Conservation (phyloP, 1,284 basidiomycete genomes). For the Moesziomyces sp. region DNA sequence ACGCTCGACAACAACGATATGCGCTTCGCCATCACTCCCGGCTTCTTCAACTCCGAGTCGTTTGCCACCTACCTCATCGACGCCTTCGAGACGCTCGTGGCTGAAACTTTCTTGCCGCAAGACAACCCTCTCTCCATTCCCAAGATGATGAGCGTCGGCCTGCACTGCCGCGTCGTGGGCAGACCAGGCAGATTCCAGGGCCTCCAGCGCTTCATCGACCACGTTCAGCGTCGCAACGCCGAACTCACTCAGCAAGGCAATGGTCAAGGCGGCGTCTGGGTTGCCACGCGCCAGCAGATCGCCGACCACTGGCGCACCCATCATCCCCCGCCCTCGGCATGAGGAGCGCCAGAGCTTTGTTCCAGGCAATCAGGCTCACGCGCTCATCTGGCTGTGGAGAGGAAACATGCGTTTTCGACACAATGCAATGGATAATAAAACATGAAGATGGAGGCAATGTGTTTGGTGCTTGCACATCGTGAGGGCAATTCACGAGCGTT, state of each 20-base stretch:
- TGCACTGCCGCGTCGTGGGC: slow-evolving; percentile 69
- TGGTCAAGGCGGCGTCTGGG: slow-evolving; percentile 67
- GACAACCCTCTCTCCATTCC: slow-evolving; percentile 52
- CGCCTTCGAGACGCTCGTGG: slow-evolving; percentile 68
- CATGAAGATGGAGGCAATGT: background rate
- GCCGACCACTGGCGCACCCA: slow-evolving; percentile 67
- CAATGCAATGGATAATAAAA: background rate
- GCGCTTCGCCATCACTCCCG: slow-evolving; percentile 67
- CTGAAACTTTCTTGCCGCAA: slow-evolving; percentile 59
- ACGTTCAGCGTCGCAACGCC: slow-evolving; percentile 58
- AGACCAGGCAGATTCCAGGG: slow-evolving; percentile 68
- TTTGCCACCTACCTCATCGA: slow-evolving; percentile 69
- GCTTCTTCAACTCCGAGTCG: slow-evolving; percentile 67
- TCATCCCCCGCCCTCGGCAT: slow-evolving; percentile 60
- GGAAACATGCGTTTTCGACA: background rate
- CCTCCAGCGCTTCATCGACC: slow-evolving; percentile 68
- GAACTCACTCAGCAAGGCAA: slow-evolving; percentile 38
- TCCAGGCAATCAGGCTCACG: background rate
- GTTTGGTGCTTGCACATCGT: background rate
- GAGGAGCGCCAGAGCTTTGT: background rate
- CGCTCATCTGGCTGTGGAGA: background rate
- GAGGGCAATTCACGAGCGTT: slow-evolving; percentile 12
- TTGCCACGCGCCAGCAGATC: slow-evolving; percentile 69
- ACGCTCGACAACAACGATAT: slow-evolving; percentile 69
- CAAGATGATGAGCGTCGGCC: slow-evolving; percentile 69